phyloP scores from a whole-genome alignment of 2,329 filamentous ascomycete species.

The Alternaria tenuissima region DNA sequence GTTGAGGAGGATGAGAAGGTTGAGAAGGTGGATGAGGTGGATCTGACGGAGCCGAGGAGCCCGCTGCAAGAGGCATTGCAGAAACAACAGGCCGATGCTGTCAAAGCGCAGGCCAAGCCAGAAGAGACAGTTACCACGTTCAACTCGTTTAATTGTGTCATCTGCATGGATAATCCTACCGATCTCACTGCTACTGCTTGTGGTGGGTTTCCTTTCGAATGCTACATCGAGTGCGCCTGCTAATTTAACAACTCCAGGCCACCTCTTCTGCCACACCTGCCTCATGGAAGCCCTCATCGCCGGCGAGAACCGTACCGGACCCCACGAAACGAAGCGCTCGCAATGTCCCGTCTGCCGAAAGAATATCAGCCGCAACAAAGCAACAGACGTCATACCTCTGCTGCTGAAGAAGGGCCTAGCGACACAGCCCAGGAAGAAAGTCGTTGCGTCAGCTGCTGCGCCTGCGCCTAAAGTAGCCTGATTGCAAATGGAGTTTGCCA shows the following conservation, averaged over 20 bases:
- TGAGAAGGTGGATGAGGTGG: conserved; percentile 57
- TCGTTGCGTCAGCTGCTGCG: conserved; percentile 10
- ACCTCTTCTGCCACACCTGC: conserved; percentile 71
- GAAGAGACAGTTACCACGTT: conserved; percentile 53
- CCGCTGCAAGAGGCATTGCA: conserved; percentile 57
- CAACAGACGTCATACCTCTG: conserved; percentile 53
- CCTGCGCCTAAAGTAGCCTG: conserved; percentile 30
- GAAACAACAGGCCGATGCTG: conserved; percentile 62
- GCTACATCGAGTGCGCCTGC: not conserved
- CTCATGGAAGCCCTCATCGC: conserved; percentile 67
- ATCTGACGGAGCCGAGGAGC: conserved; percentile 56
- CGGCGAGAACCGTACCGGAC: conserved; percentile 59
- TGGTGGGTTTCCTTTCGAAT: conserved; percentile 54
- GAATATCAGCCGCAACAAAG: conserved; percentile 51
- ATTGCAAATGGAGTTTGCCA: conserved; percentile 22
- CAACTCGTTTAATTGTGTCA: conserved; percentile 65
- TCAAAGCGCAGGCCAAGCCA: conserved; percentile 55
- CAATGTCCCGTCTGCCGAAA: conserved; percentile 61
- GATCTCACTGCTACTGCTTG: conserved; percentile 68
- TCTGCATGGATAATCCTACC: conserved; percentile 69
- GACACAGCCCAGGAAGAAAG: conserved; percentile 46
- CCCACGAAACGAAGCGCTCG: conserved; percentile 52
- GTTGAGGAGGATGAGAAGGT: conserved; percentile 23
- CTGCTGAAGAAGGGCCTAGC: conserved; percentile 52
- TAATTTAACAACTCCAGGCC: conserved; percentile 53